Base-by-base conservation (phyloP, 208 protist species). In the Angomonas deanei region DNA sequence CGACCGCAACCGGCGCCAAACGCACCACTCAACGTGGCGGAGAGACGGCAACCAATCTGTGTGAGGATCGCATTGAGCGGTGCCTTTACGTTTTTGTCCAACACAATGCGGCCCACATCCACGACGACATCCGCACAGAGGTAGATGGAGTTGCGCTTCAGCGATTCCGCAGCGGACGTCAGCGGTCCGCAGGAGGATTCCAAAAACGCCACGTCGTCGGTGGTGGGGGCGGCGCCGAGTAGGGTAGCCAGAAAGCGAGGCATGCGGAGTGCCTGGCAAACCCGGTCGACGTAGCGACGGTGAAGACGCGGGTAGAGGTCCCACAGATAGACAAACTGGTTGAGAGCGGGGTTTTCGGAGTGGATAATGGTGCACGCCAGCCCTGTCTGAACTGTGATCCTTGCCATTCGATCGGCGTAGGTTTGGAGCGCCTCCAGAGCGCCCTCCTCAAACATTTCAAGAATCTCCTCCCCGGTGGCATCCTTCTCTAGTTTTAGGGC, bases 261-360 rank as follows among this genome's bases (percentile, higher is more conserved):
- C 28, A 91, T 64, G n/a, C 58, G 68, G n/a, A 93, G 63, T 34
- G 63, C 53, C 2, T 30, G 11, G 19, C 86, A 52, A 8, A 89
- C 13, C 2, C 83, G 70, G 1, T 75, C 72, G 24, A 88, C 26
- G 61, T 90, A 89, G 52, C 74, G 66, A n/a, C 86, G 75, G 63
- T 88, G 78, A 34, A 89, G 62, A 36, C 76, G 76, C 1, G 83
- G 87, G 66, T 90, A 88, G 1, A 88, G 39, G 47, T 93, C 84
- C 82, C 83, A 93, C 26, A 91, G 67, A 54, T 84, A 89, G 11
- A 93, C 84, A 0, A 82, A 73, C 28, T 64, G 74, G 54, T 84
- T 73, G 17, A 61, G 50, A 50, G 74, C 82, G n/a, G 64, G 47
- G 0, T 55, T 80, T 17, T 81, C 46, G n/a, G 42, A 69, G 32